Base-by-base conservation (phyloP, 192 early-diverging fungal genomes). In the Ambispora gerdemannii region DNA sequence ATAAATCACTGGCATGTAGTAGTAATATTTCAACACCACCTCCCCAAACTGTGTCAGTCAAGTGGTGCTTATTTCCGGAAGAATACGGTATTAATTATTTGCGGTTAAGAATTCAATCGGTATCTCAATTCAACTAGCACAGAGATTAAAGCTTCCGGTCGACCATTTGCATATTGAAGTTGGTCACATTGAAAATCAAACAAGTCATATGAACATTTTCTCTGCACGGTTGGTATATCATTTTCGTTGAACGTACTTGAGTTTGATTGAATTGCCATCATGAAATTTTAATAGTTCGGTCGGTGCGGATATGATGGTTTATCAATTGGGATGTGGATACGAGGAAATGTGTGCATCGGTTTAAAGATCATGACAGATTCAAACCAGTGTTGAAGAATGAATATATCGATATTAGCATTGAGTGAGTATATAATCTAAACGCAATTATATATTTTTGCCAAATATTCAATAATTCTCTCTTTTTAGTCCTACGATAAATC, bases 221-320 rank as follows among this genome's bases (percentile, higher is more conserved):
- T 25, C 89, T 88, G 11, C 88, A 83, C 72, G 91, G 89, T 27
- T 79, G 86, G 17, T 88, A 87, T 27, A 77, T 98, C 60, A 92
- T 89, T 0, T 91, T 97, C 71, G 70, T 87, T 73, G 90, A 93
- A 8, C 80, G 82, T 4, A 82, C 88, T 76, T 95, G 96, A 30
- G 85, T 89, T 75, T 90, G 92, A 94, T 73, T 95, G 92, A 90
- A 84, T 95, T 34, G 87, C 80, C 55, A 92, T 89, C 66, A 69
- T 98, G 69, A 91, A 93, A 72, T 93, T n/a, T 98, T 91, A 97
- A 96, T 75, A 89, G 87, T n/a, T 80, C 81, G 3, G 89, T 93
- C 35, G 91, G 92, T 24, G 77, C 78, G 2, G 94, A 96, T 73
- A 90, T 90, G 35, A 90, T 92, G 70, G 82, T 95, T 2, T 98